These are phyloP conservation scores for Cucurbita maxima DNA, from an alignment of 306 rosid species.

Conservation along the genomic window DNA sequence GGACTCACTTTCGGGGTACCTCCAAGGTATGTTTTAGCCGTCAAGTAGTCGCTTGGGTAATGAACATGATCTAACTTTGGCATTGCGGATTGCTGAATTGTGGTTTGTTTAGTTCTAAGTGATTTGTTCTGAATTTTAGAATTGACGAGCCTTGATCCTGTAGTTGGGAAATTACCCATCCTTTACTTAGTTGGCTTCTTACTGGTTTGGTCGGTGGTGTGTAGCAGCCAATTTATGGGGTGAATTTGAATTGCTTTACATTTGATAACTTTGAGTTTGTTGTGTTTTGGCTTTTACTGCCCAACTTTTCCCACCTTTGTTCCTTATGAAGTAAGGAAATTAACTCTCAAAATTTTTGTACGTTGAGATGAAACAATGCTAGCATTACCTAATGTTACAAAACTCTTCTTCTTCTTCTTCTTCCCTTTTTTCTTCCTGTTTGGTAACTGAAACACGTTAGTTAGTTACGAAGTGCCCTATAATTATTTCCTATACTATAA, in stretches of 20 bases:
- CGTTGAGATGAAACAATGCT: neutral
- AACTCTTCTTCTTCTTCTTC: neutral
- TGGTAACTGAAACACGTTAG: neutral
- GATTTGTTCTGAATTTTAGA: neutral
- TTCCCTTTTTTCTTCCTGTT: neutral
- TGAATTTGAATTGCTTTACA: neutral
- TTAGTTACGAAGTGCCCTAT: neutral
- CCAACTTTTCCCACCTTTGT: neutral
- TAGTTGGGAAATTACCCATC: neutral
- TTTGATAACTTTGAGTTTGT: neutral
- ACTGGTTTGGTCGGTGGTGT: neutral
- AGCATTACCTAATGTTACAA: neutral
- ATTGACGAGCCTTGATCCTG: neutral
- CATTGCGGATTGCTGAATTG: neutral
- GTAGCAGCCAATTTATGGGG: neutral
- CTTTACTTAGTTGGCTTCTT: neutral
- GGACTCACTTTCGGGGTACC: conserved; percentile 85
- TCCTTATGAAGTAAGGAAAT: neutral
- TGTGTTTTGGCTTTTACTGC: neutral
- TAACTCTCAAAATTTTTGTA: neutral
- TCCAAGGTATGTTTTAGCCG: conserved; percentile 40
- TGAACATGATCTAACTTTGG: neutral
- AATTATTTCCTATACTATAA: neutral
- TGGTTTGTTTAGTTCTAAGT: neutral
- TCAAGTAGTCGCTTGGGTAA: neutral